phyloP scores from a whole-genome alignment of 805 yeast genomes.

The Barnettozyma salicaria region DNA sequence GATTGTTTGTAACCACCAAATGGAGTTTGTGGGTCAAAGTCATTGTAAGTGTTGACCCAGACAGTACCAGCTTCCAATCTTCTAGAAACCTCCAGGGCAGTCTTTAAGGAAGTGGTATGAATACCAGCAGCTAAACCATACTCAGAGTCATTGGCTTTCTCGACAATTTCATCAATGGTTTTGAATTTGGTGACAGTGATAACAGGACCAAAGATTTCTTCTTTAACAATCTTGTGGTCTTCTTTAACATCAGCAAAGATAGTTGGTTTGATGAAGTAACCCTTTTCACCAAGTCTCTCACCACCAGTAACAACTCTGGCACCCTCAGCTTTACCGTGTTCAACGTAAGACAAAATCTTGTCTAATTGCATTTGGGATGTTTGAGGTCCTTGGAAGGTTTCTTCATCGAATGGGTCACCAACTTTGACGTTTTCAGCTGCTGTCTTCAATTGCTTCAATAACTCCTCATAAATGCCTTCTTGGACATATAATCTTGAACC shows the following conservation, averaged over 20 bases:
- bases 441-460: slow-evolving; percentile 8
- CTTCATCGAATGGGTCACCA: slow-evolving; percentile 14
- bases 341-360: slow-evolving; percentile 10
- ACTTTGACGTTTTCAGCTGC: slow-evolving; percentile 13
- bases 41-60: slow-evolving; percentile 15
- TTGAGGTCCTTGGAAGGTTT: slow-evolving; percentile 15
- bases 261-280: slow-evolving; percentile 13
- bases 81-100: slow-evolving; percentile 11
- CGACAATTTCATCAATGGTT: slow-evolving; percentile 10
- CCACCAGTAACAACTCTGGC: slow-evolving; percentile 15
- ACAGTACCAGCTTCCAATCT: slow-evolving; percentile 14
- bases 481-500: slow-evolving; percentile 15
- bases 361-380: slow-evolving; percentile 12
- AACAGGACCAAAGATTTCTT: slow-evolving; percentile 14
- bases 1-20: slow-evolving; percentile 15
- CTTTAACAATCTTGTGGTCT: slow-evolving; percentile 13
- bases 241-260: slow-evolving; percentile 14
- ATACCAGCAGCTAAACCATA: slow-evolving; percentile 15
- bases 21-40: slow-evolving; percentile 14
- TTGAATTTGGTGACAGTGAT: slow-evolving; percentile 11
- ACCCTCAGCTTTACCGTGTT: slow-evolving; percentile 13
- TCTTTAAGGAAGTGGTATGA: slow-evolving; percentile 11
- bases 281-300: slow-evolving; percentile 11
- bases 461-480: slow-evolving; percentile 10
- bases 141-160: slow-evolving; percentile 10